Evolutionary conservation across 768 basidiomycete species (phyloP), one percentile per base, ranked within the genome.

Genomic region (Amanita rimosa): DNA sequence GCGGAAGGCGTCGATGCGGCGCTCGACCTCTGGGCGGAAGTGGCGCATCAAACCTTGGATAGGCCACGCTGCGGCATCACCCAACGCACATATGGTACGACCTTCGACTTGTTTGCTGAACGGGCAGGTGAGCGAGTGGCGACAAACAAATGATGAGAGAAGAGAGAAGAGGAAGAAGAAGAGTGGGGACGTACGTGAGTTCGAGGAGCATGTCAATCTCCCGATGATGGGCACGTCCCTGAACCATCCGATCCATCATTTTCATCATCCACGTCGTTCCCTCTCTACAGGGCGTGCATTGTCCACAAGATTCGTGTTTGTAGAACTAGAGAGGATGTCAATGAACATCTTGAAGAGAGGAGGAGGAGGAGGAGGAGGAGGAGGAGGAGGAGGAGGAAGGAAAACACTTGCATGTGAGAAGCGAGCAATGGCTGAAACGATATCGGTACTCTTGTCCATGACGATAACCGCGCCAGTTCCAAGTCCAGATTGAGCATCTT

Each of bases 261-360:
- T 97, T 95, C 80, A 86, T 90, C 88, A 99, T 91, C 95, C 95
- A 98, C 0, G 92, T 96, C 2, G 95, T 98, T 33, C 93, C 92
- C 60, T 93, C 88, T 54, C 90, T 71, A 63, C 92, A 95, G 3
- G 93, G 92, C 9, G 92, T 94, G 58, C 94, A 97, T 62, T 98
- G 95, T 11, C 95, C 94, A 57, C 94, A 98, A 1, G 92, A 95
- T 62, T 98, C 95, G 68, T 97, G 95, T 67, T 96, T 95, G 74
- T 97, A 97, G 72, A 98, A 97, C 48, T 49, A 49, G 21, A 26
- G 7, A 7, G 6, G 7, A 26, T n/a, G n/a, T n/a, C n/a, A n/a
- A n/a, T n/a, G n/a, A n/a, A n/a, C n/a, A n/a, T n/a, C n/a, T n/a
- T n/a, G n/a, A n/a, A n/a, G n/a, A n/a, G 6, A 6, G 4, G 26